Base-by-base conservation (phyloP, 2,329 filamentous ascomycete species). In the Ascochyta lentis region DNA sequence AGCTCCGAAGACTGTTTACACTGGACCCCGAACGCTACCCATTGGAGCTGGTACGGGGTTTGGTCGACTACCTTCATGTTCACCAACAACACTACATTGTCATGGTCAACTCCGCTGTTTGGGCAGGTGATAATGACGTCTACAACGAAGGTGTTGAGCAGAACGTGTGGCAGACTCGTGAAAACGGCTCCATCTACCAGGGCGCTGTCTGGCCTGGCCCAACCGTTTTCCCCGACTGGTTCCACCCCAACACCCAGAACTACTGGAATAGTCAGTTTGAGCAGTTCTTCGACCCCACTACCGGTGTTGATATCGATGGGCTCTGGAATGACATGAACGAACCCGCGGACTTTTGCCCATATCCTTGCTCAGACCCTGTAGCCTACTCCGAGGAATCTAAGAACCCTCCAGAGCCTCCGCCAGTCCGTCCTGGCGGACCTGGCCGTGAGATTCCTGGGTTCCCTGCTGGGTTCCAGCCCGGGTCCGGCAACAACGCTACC, bases 151-250 rank as follows among this genome's bases (percentile, higher is more conserved):
- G 89, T 1, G 74, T 84, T 1, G 79, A 83, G 15, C 76, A 83
- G 5, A 82, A 79, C 27, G 72, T 84, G 5, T 86, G 85, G 72
- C 70, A 84, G 29, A 80, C 81, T 59, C 62, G 56, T 7, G 65
- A 70, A 29, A 87, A 91, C 61, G 88, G 82, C 15, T 79, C 78
- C 3, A 70, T 83, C 31, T 86, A 81, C 63, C 67, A 81, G 57
- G 84, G 89, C 13, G 89, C 91, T 23, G 90, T 93, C 15, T 94
- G 90, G 90, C 89, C 90, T 8, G 90, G 90, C 42, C 81, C 87
- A 8, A 84, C 87, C 0, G 87, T 84, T 3, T 91, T 88, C 71
- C 88, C 88, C 0, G 90, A 94, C 69, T 94, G 89, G 89, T 92
- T 92, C 70, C 78, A 87, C 27, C 80, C 82, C 9, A 84, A 84